Evolutionary conservation across 129 eudicot species (phyloP), one percentile per base, ranked within the genome.

Genomic region (Flaveria brownii): DNA sequence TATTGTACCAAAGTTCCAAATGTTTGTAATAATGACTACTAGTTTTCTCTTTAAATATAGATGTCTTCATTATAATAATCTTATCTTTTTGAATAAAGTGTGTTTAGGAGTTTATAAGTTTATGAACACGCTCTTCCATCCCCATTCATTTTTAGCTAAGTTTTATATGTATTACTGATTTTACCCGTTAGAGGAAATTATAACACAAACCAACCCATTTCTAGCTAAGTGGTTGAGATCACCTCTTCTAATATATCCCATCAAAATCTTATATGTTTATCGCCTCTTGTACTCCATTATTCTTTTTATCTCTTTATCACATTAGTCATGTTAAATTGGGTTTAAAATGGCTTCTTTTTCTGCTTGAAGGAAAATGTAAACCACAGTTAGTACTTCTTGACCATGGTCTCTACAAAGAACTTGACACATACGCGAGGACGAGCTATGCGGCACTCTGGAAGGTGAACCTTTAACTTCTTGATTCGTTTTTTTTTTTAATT

Each of bases 351-450:
- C 8, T 17, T 50, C 8, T 50, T 45, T 70, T 72, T 54, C 17
- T 57, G 30, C 72, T 56, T 75, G 2, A 78, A 94, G 98, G 98
- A 56, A 87, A 77, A 80, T 82, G 85, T 73, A 88, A 85, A 82
- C 97, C 96, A 36, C 98, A 94, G 57, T 81, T 94, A 87, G 81
- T 94, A 75, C 83, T 94, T 50, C 87, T 91, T 68, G 98, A 94
- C 85, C 98, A 94, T 91, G 98, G 98, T 51, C 87, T 94, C 52
- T 94, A 94, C 85, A 94, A 89, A 84, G 98, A 94, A 41, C 98
- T 94, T 78, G 98, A 91, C 79, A 25, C 51, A 69, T 64, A 76
- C 67, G 89, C 85, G 11, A 85, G 98, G 82, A 86, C 77, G 77
- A 89, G 78, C 83, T 94, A 94, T 83, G 97, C 98, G 18, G 84